Evolutionary conservation across 495 filamentous ascomycete genomes (phyloP).

Genomic region (Daldinia childiae): DNA sequence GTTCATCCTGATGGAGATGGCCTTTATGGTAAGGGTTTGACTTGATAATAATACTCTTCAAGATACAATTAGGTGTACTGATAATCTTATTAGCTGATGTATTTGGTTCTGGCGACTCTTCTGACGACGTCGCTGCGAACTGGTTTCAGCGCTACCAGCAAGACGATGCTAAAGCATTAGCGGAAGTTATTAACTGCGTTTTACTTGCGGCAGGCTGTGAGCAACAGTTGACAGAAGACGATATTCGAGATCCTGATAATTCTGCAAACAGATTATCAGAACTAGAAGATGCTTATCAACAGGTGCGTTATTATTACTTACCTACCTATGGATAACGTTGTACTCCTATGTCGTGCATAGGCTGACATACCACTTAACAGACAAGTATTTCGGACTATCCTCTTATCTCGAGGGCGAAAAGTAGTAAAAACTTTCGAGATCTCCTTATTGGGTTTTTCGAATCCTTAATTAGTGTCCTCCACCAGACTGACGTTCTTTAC

Average conservation of each 20-base stretch:
- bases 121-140: conserved; percentile 78
- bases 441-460: conserved; percentile 80
- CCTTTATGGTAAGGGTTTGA: conserved; percentile 72
- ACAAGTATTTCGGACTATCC: conserved; percentile 89
- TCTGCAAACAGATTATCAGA: conserved; percentile 73
- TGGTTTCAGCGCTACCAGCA: conserved; percentile 81
- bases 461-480: conserved; percentile 74
- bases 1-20: conserved; percentile 68
- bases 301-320: conserved; percentile 53
- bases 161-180: conserved; percentile 72
- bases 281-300: conserved; percentile 81
- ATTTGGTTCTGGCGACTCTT: conserved; percentile 73
- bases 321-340: neutral
- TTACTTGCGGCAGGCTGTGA: conserved; percentile 84
- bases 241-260: conserved; percentile 88
- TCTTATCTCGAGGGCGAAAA: conserved; percentile 81
- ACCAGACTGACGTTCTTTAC: conserved; percentile 79
- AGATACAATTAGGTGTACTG: conserved; percentile 27
- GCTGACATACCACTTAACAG: conserved; percentile 48
- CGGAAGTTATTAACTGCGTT: conserved; percentile 89
- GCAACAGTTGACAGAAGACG: conserved; percentile 73
- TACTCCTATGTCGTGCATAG: conserved; percentile 8
- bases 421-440: conserved; percentile 75
- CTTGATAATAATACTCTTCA: neutral
- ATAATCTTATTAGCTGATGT: conserved; percentile 70